A percentile compares a stretch with the other conserved stretches of the same genome.
These are phyloP conservation scores for Tricharina praecox DNA, from an alignment of 495 filamentous ascomycete species.

Conservation along the genomic window DNA sequence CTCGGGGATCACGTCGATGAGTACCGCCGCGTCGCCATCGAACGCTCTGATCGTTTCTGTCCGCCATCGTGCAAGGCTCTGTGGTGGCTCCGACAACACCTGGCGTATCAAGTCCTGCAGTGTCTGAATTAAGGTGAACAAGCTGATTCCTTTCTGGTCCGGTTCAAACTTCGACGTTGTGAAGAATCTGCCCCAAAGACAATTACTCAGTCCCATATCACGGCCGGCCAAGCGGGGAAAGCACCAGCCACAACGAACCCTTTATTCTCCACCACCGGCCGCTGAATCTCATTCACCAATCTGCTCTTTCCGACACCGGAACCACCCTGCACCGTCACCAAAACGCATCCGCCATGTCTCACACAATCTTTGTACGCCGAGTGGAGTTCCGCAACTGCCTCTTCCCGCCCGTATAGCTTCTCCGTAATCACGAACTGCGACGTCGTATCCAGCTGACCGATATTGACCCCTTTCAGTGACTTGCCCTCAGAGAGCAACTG, in stretches of 20 bases:
- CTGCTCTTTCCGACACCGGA: constrained; percentile 24
- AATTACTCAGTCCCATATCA: not conserved
- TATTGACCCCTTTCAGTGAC: constrained; percentile 20
- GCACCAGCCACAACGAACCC: constrained; percentile 10
- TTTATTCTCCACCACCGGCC: constrained; percentile 25
- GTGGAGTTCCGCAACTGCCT: constrained; percentile 18
- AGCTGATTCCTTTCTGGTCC: constrained; percentile 23
- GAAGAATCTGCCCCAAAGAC: constrained; percentile 10
- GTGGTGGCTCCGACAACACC: constrained; percentile 22
- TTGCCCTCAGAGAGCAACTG: constrained; percentile 44
- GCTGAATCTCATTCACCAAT: constrained; percentile 26
- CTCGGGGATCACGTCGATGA: constrained; percentile 25
- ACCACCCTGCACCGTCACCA: constrained; percentile 23
- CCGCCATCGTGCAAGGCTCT: constrained; percentile 22
- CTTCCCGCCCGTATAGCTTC: constrained; percentile 24
- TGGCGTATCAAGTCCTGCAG: constrained; percentile 26
- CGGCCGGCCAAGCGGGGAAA: not conserved
- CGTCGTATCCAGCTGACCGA: constrained; percentile 25
- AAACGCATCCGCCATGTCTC: constrained; percentile 17
- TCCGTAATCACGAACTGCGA: constrained; percentile 25
- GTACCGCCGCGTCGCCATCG: constrained; percentile 24
- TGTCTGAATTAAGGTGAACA: constrained; percentile 26
- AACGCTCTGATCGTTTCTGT: constrained; percentile 26
- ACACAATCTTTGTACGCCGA: constrained; percentile 21
- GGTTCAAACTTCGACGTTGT: constrained; percentile 26